Base-by-base conservation (phyloP, 495 filamentous ascomycete genomes). In the Aspergillus taichungensis region DNA sequence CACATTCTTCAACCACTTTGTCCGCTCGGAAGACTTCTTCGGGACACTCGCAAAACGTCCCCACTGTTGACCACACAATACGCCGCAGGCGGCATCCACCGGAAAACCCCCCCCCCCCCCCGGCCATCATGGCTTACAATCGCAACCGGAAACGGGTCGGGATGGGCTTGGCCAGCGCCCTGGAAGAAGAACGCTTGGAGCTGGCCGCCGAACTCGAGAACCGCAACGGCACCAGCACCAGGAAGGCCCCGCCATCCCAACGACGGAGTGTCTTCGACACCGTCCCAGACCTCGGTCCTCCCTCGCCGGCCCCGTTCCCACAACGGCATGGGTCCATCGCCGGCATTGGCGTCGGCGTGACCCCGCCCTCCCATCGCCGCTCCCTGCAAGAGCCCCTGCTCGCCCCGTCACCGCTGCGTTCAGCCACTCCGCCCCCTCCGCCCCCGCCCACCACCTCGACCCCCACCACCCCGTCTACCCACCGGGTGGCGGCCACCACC, bases 251-350 rank as follows among this genome's bases (percentile, higher is more conserved):
- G 12, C 66, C 75, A 4, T 72, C 60, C 53, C 43, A 54, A 30
- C 44, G 55, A 41, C 50, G 57, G 37, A 63, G 56, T 35, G 44
- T 61, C 47, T 41, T 59, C 18, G 58, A 61, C 39, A 42, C 52
- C 36, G 31, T 49, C 31, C 45, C 56, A 9, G 45, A 45, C 47
- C 43, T 62, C 12, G 59, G 54, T n/a, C 44, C 50, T 34, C 43
- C 18, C 18, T 24, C 18, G 18, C 18, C 18, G 18, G 18, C 18
- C 2, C 18, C 18, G 18, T 24, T 59, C 13, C 46, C 63, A 43
- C 56, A 60, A 46, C 67, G 66, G 32, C 57, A 69, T 64, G 59
- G 62, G 44, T 69, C 68, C 45, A 63, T 71, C 46, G 58, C 67
- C 45, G 62, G 69, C 30, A 60, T 53, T 52, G 56, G 56, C 18